A percentile compares a stretch with the other conserved stretches of the same genome.
These are phyloP conservation scores for Candida freyschussii DNA, from an alignment of 1,139 yeast species.

Conservation along the genomic window DNA sequence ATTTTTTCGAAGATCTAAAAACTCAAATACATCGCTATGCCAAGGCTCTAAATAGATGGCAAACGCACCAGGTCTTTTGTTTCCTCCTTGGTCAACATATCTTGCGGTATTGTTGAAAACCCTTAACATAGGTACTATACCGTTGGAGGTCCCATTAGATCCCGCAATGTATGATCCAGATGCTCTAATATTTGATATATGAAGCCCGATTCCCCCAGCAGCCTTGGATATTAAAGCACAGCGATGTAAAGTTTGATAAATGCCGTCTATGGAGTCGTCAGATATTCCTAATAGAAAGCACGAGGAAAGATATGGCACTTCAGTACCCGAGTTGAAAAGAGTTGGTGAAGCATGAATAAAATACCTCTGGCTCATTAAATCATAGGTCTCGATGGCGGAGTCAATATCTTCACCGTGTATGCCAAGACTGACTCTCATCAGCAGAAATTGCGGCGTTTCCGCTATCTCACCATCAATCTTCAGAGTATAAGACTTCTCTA, in stretches of 20 bases:
- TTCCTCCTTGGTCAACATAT: conserved; percentile 92
- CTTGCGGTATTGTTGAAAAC: conserved; percentile 88
- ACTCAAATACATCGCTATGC: conserved; percentile 83
- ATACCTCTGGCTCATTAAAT: conserved; percentile 74
- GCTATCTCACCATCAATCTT: conserved; percentile 62
- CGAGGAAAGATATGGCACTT: conserved; percentile 77
- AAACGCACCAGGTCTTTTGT: conserved; percentile 90
- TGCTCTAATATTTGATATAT: conserved; percentile 75
- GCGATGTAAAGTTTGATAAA: conserved; percentile 77
- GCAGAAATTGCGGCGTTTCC: conserved; percentile 86
- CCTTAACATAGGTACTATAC: conserved; percentile 84
- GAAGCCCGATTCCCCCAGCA: conserved; percentile 89
- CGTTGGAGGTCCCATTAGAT: conserved; percentile 88
- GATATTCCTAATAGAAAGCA: conserved; percentile 84
- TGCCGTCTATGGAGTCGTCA: conserved; percentile 89
- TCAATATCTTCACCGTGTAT: conserved; percentile 74
- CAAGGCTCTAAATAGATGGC: conserved; percentile 87
- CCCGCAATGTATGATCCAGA: conserved; percentile 85
- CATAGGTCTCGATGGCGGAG: conserved; percentile 71
- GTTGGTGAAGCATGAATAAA: conserved; percentile 92
- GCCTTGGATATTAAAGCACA: conserved; percentile 84
- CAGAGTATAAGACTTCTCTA: conserved; percentile 76
- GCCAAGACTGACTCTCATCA: conserved; percentile 86
- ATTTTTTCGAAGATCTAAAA: conserved; percentile 77
- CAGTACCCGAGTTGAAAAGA: conserved; percentile 84